Evolutionary conservation across 2,329 filamentous ascomycete species (phyloP).

Genomic region (Fusarium sp.): DNA sequence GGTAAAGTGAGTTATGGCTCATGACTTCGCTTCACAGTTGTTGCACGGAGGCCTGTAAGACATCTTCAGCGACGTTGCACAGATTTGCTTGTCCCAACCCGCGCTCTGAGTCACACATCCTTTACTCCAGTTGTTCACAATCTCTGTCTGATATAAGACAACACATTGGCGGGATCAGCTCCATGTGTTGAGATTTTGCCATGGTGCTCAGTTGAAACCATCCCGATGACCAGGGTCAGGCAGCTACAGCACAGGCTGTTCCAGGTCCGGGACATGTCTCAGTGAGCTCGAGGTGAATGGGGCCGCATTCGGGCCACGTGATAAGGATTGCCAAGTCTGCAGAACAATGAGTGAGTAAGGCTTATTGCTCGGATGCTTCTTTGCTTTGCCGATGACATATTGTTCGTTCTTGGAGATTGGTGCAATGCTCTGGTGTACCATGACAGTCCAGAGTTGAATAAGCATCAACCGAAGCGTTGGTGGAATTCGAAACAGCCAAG

Average conservation of each 20-base stretch:
- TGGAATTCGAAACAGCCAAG: conserved; percentile 4
- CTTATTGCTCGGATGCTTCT: background rate
- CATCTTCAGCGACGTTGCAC: conserved; percentile 31
- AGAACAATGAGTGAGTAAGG: background rate
- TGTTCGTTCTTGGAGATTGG: background rate
- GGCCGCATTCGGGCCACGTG: background rate
- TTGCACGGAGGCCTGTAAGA: conserved; percentile 33
- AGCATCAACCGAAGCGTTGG: background rate
- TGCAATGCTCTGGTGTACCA: background rate
- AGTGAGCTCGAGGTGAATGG: background rate
- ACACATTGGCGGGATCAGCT: conserved; percentile 6
- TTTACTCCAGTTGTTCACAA: conserved; percentile 1
- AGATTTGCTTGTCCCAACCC: conserved; percentile 22
- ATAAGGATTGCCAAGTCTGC: background rate
- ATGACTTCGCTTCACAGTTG: conserved; percentile 39
- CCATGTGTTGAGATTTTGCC: conserved; percentile 4
- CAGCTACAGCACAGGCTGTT: conserved; percentile 6
- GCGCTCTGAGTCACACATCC: conserved; percentile 11
- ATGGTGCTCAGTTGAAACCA: conserved; percentile 18
- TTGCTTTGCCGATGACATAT: background rate
- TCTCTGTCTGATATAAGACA: background rate
- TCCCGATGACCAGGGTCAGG: conserved; percentile 20
- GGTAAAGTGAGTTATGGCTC: conserved; percentile 18
- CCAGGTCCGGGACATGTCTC: conserved; percentile 27
- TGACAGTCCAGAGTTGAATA: background rate